Conservation (phyloP, 495 filamentous ascomycete species). For the Xylaria sp. region DNA sequence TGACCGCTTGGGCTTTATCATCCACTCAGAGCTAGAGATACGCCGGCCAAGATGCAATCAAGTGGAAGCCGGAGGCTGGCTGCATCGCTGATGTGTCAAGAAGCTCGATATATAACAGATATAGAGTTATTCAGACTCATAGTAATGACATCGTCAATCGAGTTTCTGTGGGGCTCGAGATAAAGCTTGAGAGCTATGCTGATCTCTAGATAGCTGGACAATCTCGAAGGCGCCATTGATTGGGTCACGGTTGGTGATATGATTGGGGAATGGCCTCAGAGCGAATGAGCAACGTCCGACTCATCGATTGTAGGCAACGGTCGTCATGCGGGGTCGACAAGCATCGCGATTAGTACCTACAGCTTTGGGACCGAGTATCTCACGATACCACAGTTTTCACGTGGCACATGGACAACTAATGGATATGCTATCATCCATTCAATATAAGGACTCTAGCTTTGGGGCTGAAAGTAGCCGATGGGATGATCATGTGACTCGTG, state of each 20-base stretch:
- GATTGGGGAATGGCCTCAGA: conserved; percentile 22
- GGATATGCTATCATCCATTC: background rate
- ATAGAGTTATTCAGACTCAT: conserved; percentile 12
- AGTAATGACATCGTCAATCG: conserved; percentile 17
- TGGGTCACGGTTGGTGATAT: background rate
- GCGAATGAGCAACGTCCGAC: background rate
- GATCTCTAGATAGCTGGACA: conserved; percentile 7
- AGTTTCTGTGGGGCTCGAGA: conserved; percentile 11
- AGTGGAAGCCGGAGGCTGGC: conserved; percentile 8
- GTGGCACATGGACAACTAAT: background rate
- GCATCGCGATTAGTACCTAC: background rate
- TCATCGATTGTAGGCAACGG: background rate
- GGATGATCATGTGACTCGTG: conserved; percentile 5
- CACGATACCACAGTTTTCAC: background rate
- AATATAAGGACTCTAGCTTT: background rate
- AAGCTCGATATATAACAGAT: conserved; percentile 1
- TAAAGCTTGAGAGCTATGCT: conserved; percentile 20
- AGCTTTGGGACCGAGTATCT: background rate
- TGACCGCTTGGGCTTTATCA: background rate
- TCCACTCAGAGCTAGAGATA: conserved; percentile 9
- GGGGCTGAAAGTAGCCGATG: background rate
- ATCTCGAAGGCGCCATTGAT: conserved; percentile 2
- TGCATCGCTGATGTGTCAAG: conserved; percentile 14
- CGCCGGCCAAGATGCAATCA: conserved; percentile 8
- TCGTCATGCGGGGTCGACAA: conserved; percentile 10